Base-by-base conservation (phyloP, 2,329 filamentous ascomycete genomes). In the Claviceps africana region DNA sequence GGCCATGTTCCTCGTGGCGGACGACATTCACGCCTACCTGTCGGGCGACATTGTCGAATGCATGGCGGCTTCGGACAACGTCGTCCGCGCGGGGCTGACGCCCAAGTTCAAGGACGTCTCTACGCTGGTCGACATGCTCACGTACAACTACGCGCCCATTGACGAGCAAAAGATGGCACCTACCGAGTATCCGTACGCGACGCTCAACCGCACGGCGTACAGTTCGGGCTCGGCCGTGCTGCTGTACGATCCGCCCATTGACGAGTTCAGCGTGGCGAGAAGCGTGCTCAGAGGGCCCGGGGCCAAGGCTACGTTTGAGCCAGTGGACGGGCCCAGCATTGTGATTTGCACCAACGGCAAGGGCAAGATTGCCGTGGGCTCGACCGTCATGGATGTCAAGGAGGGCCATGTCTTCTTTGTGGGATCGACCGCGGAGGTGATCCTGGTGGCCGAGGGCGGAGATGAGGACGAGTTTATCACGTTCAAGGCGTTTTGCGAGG, bases 1-100 rank as follows among this genome's bases (percentile, higher is more conserved):
- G 70, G 93, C 91, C 9, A 86, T 98, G 74, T 98, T 97, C 71
- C 77, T 98, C 37, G 88, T 88, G 62, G 93, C 93, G 7, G 91
- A 98, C 63, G 93, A 97, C 63, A 97, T 97, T 61, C 93, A 98
- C 67, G 93, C 93, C 48, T 98, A 98, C 68, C 71, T 94, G 44
- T 88, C 84, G 2, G 88, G 88, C 54, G 91, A 98, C 64, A 95
- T 98, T 60, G 89, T 98, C 65, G 93, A 98, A 70, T 98, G 93
- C 74, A 98, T 98, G 93, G 93, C 93, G 0, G 85, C 88, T 9
- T 95, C 88, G n/a, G 93, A 98, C 76, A 98, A 98, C 59, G 93
- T 98, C 37, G 90, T 98, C 50, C 88, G 93, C 52, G 93, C 93
- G 0, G 93, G 93, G 44, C 93, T 98, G 69, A 98, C 93, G 0